Conservation (phyloP, 129 eudicot genomes). For the Helichrysum umbraculigerum region DNA sequence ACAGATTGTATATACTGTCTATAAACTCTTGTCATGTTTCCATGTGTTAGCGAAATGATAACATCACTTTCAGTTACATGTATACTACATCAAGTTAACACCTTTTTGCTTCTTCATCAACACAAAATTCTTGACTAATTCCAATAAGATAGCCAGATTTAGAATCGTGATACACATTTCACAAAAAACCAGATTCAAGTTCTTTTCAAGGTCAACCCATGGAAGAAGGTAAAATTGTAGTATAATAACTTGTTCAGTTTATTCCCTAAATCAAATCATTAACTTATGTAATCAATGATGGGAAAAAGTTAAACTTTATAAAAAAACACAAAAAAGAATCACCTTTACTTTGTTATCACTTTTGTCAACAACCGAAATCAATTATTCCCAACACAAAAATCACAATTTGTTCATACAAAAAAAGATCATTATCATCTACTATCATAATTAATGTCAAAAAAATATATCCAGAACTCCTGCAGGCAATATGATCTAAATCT, state of each 20-base stretch:
- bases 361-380: constrained; percentile 14
- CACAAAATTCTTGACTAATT: neutral
- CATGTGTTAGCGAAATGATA: no score
- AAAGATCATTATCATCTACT: neutral
- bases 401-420: neutral
- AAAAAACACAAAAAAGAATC: no score
- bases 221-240: constrained; percentile 13
- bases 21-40: no score
- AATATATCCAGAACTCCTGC: neutral
- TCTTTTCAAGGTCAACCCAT: constrained; percentile 15
- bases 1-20: no score
- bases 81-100: constrained; percentile 3
- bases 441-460: neutral
- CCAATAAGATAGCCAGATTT: constrained; percentile 6
- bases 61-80: constrained; percentile 19
- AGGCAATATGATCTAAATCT: no score
- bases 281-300: constrained; percentile 18
- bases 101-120: neutral
- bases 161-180: neutral
- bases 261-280: constrained; percentile 11
- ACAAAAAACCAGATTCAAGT: neutral
- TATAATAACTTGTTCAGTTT: neutral
- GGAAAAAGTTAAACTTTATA: constrained; percentile 15
- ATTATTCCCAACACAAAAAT: constrained; percentile 1
- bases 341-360: constrained; percentile 12